Percentiles rank a stretch among this genome's conserved stretches.
Evolutionary conservation across 2,329 filamentous ascomycete species (phyloP).

Genomic region (Cordyceps tenuipes): DNA sequence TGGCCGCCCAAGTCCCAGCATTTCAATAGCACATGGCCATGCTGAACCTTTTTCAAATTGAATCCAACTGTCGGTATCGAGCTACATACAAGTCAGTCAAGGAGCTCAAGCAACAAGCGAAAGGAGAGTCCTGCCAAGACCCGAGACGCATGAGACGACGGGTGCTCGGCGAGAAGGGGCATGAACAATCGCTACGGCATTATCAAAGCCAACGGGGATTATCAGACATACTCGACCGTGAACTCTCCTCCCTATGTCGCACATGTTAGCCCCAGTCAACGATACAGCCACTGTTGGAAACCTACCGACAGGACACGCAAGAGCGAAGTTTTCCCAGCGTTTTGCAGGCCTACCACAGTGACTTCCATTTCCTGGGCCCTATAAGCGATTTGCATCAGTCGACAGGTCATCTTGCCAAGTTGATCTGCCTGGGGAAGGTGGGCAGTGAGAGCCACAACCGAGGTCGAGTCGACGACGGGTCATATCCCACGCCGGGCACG

Average conservation of each 20-base stretch:
- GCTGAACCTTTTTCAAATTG: conserved; percentile 97
- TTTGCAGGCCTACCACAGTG: conserved; percentile 96
- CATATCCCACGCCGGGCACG: not conserved
- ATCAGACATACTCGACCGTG: conserved; percentile 78
- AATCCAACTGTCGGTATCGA: conserved; percentile 98
- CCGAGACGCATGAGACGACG: not conserved
- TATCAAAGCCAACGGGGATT: not conserved
- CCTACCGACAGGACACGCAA: conserved; percentile 91
- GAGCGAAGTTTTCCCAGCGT: conserved; percentile 94
- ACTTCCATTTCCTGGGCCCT: conserved; percentile 99
- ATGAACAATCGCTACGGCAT: not conserved
- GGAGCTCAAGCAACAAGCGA: conserved; percentile 10
- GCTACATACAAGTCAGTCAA: conserved; percentile 48
- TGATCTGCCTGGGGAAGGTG: not conserved
- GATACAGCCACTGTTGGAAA: conserved; percentile 14
- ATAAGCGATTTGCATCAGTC: conserved; percentile 13
- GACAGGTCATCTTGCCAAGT: not conserved
- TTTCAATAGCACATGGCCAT: conserved; percentile 95
- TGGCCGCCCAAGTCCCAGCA: conserved; percentile 99
- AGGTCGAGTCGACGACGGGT: too few species aligned
- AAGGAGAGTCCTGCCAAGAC: not conserved
- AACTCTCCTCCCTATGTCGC: conserved; percentile 80
- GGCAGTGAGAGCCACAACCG: not conserved
- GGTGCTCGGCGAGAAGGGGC: not conserved
- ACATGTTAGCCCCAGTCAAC: conserved; percentile 13